These are phyloP conservation scores for Penicillium janthinellum DNA, from an alignment of 2,329 filamentous ascomycete genomes.

Conservation along the genomic window DNA sequence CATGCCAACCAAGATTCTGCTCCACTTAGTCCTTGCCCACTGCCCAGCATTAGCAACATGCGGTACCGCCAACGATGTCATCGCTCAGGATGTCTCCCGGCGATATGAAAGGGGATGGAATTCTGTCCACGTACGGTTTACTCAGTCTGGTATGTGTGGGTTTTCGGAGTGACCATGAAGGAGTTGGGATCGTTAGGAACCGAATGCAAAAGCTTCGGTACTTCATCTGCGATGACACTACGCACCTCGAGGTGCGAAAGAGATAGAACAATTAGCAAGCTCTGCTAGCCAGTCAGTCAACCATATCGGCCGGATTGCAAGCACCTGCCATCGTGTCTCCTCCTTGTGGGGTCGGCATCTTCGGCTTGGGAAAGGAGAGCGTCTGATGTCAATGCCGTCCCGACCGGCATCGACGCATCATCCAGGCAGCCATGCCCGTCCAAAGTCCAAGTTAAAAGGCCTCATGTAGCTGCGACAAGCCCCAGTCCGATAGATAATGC, in stretches of 20 bases:
- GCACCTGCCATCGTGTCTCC: not conserved
- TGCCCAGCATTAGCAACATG: not conserved
- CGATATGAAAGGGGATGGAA: not conserved
- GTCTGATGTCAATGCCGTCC: not conserved
- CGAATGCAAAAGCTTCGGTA: not conserved
- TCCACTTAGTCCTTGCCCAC: conserved; percentile 1
- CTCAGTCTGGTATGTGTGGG: not conserved
- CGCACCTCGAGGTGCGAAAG: not conserved
- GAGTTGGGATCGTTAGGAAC: not conserved
- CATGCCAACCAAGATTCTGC: conserved; percentile 18
- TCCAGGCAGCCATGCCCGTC: not conserved
- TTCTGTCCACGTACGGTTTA: not conserved
- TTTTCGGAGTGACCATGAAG: not conserved
- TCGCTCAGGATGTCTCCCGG: not conserved
- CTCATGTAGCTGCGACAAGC: not conserved
- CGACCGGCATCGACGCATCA: not conserved
- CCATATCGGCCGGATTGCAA: not conserved
- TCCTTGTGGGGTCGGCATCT: not conserved
- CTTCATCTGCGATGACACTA: not conserved
- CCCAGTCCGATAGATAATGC: conserved; percentile 1
- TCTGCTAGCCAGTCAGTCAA: not conserved
- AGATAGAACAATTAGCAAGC: not conserved
- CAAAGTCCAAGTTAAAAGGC: too few species aligned
- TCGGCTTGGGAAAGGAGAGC: not conserved
- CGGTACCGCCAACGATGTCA: not conserved